Conservation (phyloP, 345 rosid species). For the Populus simonii region DNA sequence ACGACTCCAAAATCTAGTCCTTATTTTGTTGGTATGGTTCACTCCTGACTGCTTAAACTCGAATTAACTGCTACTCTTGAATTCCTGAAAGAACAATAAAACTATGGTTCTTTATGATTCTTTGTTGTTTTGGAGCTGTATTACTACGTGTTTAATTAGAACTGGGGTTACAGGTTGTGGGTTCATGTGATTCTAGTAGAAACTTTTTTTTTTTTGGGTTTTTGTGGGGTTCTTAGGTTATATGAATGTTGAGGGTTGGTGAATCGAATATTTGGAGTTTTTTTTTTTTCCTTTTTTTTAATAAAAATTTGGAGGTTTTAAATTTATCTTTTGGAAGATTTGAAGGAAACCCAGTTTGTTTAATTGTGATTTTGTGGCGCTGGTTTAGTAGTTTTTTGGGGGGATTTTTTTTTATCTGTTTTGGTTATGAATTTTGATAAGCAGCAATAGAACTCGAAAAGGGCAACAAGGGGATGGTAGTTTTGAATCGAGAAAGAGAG, state of each 20-base stretch:
- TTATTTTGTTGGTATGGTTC: background rate
- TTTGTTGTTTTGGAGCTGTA: background rate
- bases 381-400: background rate
- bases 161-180: background rate
- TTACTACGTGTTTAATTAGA: background rate
- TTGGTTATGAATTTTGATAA: background rate
- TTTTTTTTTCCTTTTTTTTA: background rate
- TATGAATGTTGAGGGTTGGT: background rate
- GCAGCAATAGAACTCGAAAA: background rate
- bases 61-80: background rate
- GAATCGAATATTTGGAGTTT: background rate
- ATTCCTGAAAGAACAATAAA: background rate
- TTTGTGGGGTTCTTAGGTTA: constrained; percentile 2
- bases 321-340: background rate
- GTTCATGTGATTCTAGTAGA: background rate
- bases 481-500: background rate
- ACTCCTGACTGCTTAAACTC: background rate
- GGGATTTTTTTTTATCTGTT: background rate
- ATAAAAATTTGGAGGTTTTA: background rate
- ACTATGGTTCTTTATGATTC: background rate
- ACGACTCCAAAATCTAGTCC: background rate
- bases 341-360: background rate
- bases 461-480: background rate
- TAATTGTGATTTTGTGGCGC: background rate
- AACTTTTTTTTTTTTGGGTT: no score